These are phyloP conservation scores for Colletotrichum tofieldiae DNA, from an alignment of 2,329 filamentous ascomycete genomes.

Conservation along the genomic window DNA sequence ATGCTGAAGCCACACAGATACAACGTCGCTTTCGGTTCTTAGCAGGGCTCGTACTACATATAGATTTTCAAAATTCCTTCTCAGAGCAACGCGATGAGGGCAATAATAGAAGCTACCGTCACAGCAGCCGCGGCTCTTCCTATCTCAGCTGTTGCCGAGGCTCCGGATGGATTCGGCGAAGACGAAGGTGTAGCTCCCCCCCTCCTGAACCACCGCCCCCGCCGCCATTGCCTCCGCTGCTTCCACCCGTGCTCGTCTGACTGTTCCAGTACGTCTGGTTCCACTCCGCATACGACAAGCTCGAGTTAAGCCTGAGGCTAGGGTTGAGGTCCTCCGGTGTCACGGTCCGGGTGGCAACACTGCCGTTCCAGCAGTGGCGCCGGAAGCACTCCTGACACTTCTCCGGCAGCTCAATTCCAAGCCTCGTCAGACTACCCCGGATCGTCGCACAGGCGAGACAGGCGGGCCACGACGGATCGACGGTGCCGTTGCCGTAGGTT, in stretches of 20 bases:
- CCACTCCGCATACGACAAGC: constrained; percentile 46
- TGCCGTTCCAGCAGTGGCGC: constrained; percentile 49
- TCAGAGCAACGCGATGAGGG: constrained; percentile 10
- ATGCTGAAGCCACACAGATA: constrained; percentile 28
- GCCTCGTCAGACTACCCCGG: constrained; percentile 73
- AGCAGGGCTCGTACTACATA: neutral
- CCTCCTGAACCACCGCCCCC: neutral
- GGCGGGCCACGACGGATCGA: constrained; percentile 79
- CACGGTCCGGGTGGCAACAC: constrained; percentile 32
- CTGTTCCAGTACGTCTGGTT: constrained; percentile 42
- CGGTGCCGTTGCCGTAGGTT: constrained; percentile 82
- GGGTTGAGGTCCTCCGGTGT: constrained; percentile 44
- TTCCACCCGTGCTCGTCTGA: constrained; percentile 7
- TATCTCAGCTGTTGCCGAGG: constrained; percentile 9
- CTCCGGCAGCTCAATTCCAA: constrained; percentile 41
- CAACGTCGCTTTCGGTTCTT: constrained; percentile 15
- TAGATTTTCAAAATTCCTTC: too few relatives aligned
- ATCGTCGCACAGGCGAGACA: constrained; percentile 89
- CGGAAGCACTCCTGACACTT: constrained; percentile 49
- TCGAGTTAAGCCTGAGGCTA: constrained; percentile 44
- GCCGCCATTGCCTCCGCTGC: neutral
- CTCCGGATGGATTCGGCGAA: neutral
- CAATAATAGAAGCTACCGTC: constrained; percentile 22
- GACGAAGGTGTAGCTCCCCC: constrained; percentile 6
- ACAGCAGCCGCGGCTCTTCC: constrained; percentile 8